Base-by-base conservation (phyloP, 1,139 yeast genomes). In the Wickerhamiella pararugosa region DNA sequence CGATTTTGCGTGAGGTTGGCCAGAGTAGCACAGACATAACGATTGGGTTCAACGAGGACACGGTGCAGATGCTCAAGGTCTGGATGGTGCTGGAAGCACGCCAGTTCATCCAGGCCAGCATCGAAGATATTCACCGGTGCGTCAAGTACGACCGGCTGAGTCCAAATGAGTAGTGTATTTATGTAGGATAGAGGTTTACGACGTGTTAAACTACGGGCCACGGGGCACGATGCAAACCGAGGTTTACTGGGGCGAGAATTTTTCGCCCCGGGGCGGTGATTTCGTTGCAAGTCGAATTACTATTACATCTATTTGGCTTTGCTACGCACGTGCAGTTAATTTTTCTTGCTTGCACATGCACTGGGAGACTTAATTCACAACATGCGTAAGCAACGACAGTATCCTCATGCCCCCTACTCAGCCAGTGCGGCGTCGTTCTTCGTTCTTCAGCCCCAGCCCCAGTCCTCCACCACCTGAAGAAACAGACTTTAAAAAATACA, bases 11-110 rank as follows among this genome's bases (percentile, higher is more conserved):
- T 64, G 78, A 79, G 58, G 71, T 84, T 40, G 90, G 95, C 37
- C 70, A 79, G 26, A 26, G 26, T 11, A 36, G 37, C 10, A 9
- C 9, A 21, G 41, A 38, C 10, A n/a, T 38, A 8, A 25, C 36
- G 10, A 8, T 31, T 8, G 31, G 78, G 40, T 64, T 68, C 46
- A 70, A 73, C 53, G 75, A 75, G 34, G 79, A 78, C 53, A 69
- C 77, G 25, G 52, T 82, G 45, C 75, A 81, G 25, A 83, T 86
- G 94, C 64, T 83, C 47, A 83, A 83, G 57, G 90, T 87, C 25
- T 87, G 97, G 97, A 56, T 84, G 43, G 90, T 93, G 0, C 64
- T 90, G 34, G 97, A 90, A 62, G 79, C 83, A 5, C 72, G 97
- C 57, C 93, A 82, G 58, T 77, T 87, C 54, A 77, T 90, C 58